These are phyloP conservation scores for Discostella pseudostelligera DNA, from an alignment of 108 stramenopile genomes.

Conservation along the genomic window DNA sequence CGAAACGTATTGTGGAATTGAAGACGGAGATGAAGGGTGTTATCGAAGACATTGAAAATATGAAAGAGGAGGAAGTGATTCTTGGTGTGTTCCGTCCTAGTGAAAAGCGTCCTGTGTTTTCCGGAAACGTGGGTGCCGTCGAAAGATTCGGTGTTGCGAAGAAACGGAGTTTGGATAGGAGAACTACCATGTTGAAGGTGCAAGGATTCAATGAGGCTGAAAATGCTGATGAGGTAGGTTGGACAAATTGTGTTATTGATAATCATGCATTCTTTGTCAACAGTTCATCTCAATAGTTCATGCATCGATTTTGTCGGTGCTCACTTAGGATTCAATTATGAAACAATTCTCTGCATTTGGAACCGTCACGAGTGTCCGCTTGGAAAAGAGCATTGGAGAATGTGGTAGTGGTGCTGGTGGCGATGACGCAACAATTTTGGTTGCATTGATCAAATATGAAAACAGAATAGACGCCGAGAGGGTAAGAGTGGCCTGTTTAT, in stretches of 20 bases:
- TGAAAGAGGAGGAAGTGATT: conserved; percentile 23
- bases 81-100: conserved; percentile 14
- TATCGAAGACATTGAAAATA: conserved; percentile 21
- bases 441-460: conserved; percentile 22
- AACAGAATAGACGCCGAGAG: conserved; percentile 30
- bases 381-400: conserved; percentile 5
- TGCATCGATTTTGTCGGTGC: not conserved
- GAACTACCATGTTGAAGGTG: conserved; percentile 34
- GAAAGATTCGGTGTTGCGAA: conserved; percentile 5
- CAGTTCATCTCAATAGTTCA: too few relatives aligned
- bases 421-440: not conserved
- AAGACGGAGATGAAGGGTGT: conserved; percentile 30
- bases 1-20: conserved; percentile 34
- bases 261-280: too few relatives aligned
- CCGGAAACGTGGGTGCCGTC: not conserved
- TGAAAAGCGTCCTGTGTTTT: conserved; percentile 23
- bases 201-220: conserved; percentile 26
- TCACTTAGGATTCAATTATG: conserved; percentile 7
- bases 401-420: conserved; percentile 5
- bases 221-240: not conserved
- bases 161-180: conserved; percentile 32
- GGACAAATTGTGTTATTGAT: not conserved
- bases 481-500: conserved; percentile 7
- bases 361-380: conserved; percentile 11
- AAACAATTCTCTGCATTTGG: conserved; percentile 29